These are phyloP conservation scores for Fusarium sp. DNA, from an alignment of 2,329 filamentous ascomycete species.

Conservation along the genomic window DNA sequence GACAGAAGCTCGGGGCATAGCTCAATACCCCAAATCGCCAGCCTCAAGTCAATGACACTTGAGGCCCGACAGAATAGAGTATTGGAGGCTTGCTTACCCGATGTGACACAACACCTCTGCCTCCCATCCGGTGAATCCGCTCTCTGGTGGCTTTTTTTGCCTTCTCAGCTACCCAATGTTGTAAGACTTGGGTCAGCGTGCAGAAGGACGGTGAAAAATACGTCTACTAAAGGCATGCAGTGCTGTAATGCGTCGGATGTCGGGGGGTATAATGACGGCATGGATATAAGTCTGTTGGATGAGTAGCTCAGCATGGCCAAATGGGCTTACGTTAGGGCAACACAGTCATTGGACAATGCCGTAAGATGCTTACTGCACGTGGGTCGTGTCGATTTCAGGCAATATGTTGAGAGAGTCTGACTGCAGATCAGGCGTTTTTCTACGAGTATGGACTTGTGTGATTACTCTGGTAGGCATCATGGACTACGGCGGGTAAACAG, in stretches of 20 bases:
- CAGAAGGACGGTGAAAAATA: constrained; percentile 2
- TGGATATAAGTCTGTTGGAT: not conserved
- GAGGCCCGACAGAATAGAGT: constrained; percentile 9
- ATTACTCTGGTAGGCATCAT: not conserved
- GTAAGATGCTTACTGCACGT: constrained; percentile 16
- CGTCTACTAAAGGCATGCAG: not conserved
- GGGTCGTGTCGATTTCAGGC: constrained; percentile 3
- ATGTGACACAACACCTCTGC: constrained; percentile 11
- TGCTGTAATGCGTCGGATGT: constrained; percentile 12
- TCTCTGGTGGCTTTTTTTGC: not conserved
- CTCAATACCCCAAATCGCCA: constrained; percentile 9
- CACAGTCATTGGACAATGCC: not conserved
- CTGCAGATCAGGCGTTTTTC: constrained; percentile 3
- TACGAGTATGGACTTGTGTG: not conserved
- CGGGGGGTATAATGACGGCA: constrained; percentile 21
- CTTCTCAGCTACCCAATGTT: not conserved
- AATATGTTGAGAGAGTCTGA: constrained; percentile 13
- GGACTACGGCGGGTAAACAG: not conserved
- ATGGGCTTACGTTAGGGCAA: not conserved
- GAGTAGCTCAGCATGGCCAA: not conserved
- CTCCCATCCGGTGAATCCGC: constrained; percentile 8
- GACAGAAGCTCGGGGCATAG: constrained; percentile 4
- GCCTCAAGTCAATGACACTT: not conserved
- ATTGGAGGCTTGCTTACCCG: constrained; percentile 19
- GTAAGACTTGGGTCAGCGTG: constrained; percentile 19